Evolutionary conservation across 768 basidiomycete species (phyloP), one percentile per base, ranked within the genome.

Genomic region (Piloderma croceum): DNA sequence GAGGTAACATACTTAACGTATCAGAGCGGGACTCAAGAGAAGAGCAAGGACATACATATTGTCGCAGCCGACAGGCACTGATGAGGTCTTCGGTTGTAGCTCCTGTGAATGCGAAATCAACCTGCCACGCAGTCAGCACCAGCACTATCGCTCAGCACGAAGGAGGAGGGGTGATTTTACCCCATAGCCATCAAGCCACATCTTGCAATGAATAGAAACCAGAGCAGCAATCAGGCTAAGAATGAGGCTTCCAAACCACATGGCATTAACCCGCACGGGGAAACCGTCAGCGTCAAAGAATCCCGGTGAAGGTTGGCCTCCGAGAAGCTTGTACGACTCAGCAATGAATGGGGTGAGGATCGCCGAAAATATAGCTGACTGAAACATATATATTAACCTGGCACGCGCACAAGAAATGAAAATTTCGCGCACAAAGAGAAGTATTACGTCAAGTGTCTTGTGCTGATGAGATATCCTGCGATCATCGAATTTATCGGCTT

Each of bases 161-260:
- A 29, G 10, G 27, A 15, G 27, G 10, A 29, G 9, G 27, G 9
- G 9, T 29, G 27, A 29, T 9, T 40, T 18, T 36, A 46, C 45
- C 7, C 19, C 11, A 33, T 48, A 48, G n/a, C 34, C 47, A 25
- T 48, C 44, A 9, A 48, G 25, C 47, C 47, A 48, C 18, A 45
- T 38, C 31, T 48, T 48, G 38, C 44, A 48, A 21, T 48, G 47
- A 32, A 45, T 48, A 3, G 44, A 41, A n/a, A 45, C 39, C 20
- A 48, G 33, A 4, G 47, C 47, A 17, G 47, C 34, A 21, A 45
- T 45, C 23, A 48, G 42, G 39, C 43, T 48, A 22, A 41, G 31
- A n/a, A 48, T 45, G 7, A 48, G 29, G 34, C 47, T 48, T 12
- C 47, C 47, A 34, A 48, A 39, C 43, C 43, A 48, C 44, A 45